These are phyloP conservation scores for Myriosclerotinia scirpicola DNA, from an alignment of 2,329 filamentous ascomycete genomes.

Conservation along the genomic window DNA sequence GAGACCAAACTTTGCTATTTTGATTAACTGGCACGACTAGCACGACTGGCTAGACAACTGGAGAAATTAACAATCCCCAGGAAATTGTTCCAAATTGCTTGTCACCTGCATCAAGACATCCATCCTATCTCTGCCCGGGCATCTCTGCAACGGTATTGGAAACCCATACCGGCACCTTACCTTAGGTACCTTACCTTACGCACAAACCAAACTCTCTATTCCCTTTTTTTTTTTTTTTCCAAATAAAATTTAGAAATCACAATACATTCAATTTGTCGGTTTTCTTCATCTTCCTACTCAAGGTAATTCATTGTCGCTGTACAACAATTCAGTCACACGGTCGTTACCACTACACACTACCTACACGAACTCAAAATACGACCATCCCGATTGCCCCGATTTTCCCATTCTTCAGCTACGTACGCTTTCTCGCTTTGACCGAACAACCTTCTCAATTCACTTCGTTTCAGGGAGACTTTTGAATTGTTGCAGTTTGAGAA, in stretches of 20 bases:
- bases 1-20: background rate
- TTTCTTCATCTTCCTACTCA: background rate
- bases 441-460: conserved; percentile 18
- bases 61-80: conserved; percentile 6
- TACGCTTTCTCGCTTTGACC: conserved; percentile 24
- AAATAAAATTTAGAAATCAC: conserved; percentile 1
- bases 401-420: conserved; percentile 19
- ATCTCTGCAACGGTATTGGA: conserved; percentile 3
- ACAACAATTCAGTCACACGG: conserved; percentile 24
- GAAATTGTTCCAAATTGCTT: background rate
- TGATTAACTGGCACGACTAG: background rate
- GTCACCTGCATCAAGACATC: background rate
- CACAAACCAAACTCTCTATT: conserved; percentile 19
- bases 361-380: background rate
- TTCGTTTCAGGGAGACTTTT: conserved; percentile 19
- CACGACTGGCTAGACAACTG: conserved; percentile 1
- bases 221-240: background rate
- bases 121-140: background rate
- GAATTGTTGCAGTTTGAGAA: conserved; percentile 18
- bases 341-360: conserved; percentile 7
- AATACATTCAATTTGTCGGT: background rate
- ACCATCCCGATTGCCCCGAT: conserved; percentile 4
- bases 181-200: conserved; percentile 1
- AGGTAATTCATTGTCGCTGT: conserved; percentile 22
- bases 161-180: background rate